Conservation (phyloP, 2,329 filamentous ascomycete species). For the Talaromyces sp. region DNA sequence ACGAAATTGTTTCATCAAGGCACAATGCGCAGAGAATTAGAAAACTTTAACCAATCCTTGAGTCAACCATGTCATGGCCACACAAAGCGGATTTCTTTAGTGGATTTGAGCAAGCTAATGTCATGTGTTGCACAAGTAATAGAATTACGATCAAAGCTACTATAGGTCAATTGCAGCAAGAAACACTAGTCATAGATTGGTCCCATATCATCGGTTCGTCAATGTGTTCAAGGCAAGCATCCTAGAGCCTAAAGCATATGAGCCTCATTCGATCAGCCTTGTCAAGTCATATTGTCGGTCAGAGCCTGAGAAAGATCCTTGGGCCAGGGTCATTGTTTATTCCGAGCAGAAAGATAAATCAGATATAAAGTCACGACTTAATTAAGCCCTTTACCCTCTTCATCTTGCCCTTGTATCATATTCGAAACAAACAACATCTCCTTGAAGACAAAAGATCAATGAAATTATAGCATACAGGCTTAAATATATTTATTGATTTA, state of each 20-base stretch:
- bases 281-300: background rate
- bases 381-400: background rate
- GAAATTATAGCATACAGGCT: background rate
- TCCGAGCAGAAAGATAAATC: background rate
- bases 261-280: conserved; percentile 1
- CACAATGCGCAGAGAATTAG: background rate
- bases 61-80: background rate
- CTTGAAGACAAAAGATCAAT: background rate
- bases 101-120: background rate
- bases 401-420: background rate
- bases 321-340: background rate
- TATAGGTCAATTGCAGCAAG: background rate
- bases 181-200: background rate
- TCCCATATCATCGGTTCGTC: background rate
- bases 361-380: background rate
- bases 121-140: background rate
- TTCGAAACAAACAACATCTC: background rate
- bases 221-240: background rate
- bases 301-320: background rate
- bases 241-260: background rate
- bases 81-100: background rate
- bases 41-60: background rate
- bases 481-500: background rate
- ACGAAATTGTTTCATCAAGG: background rate
- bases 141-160: background rate